phyloP scores from a whole-genome alignment of 2,329 filamentous ascomycete species.

The Penicillium griseofulvum region DNA sequence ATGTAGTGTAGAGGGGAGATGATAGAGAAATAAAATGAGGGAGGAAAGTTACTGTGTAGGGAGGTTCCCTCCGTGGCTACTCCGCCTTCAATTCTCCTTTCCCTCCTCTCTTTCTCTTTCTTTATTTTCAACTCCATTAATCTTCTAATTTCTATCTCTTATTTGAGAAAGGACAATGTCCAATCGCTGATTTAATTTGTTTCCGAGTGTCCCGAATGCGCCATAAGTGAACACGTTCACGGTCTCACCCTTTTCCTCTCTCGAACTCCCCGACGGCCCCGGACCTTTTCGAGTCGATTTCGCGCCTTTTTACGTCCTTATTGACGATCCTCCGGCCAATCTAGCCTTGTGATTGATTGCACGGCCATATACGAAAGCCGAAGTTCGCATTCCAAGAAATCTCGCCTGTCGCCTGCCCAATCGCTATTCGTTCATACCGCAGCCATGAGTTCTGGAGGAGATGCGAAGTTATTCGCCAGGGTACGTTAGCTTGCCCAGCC shows the following conservation, averaged over 20 bases:
- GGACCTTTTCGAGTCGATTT: conserved; percentile 3
- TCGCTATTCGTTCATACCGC: conserved; percentile 19
- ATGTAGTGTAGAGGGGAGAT: conserved; percentile 4
- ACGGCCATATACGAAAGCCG: conserved; percentile 6
- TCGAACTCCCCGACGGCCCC: conserved; percentile 4
- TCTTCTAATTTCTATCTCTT: conserved; percentile 3
- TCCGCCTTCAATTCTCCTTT: conserved; percentile 26
- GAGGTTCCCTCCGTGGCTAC: conserved; percentile 29
- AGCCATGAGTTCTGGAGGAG: conserved; percentile 71
- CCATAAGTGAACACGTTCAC: conserved; percentile 11
- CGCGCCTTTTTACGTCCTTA: neutral
- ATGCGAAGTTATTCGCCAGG: conserved; percentile 98
- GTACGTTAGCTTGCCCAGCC: conserved; percentile 57
- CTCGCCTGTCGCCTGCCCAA: neutral
- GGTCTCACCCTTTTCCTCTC: conserved; percentile 17
- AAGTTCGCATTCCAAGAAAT: conserved; percentile 6
- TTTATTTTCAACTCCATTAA: conserved; percentile 8
- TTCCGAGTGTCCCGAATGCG: conserved; percentile 15
- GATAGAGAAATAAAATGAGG: conserved; percentile 8
- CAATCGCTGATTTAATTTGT: conserved; percentile 14
- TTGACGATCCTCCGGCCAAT: conserved; percentile 6
- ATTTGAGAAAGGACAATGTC: conserved; percentile 9
- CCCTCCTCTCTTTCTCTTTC: conserved; percentile 13
- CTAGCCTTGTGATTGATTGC: conserved; percentile 23
- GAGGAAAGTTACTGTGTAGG: conserved; percentile 10